Percentiles rank a stretch among this genome's conserved stretches.
Evolutionary conservation across 257 asterid genomes (phyloP).

Genomic region (Solanum lycopersicoides): DNA sequence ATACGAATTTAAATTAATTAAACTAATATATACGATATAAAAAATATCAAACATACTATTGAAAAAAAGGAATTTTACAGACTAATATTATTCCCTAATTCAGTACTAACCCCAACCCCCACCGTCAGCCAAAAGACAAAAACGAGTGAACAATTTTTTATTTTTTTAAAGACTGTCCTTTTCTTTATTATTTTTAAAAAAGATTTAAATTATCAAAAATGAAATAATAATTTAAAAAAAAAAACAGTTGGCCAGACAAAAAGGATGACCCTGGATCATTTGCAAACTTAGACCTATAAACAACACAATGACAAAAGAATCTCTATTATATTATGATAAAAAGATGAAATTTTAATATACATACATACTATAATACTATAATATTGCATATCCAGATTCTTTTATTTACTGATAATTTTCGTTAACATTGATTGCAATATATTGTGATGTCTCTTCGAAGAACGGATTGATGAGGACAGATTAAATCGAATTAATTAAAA

Average conservation of each 20-base stretch:
- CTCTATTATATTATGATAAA: background rate
- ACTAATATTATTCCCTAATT: background rate
- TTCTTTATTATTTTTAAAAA: background rate
- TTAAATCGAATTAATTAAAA: no score
- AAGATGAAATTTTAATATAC: background rate
- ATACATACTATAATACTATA: no score
- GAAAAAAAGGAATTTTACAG: no score
- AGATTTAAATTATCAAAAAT: background rate
- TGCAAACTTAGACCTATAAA: background rate
- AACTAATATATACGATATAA: rapidly evolving
- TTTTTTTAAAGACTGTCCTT: background rate
- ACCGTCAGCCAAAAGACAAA: background rate
- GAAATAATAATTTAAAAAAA: background rate
- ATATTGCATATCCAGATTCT: no score
- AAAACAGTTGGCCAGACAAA: background rate
- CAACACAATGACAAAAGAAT: background rate
- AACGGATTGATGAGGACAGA: no score
- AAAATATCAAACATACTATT: no score
- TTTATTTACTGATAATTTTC: no score
- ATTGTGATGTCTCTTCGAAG: no score
- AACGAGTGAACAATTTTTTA: background rate
- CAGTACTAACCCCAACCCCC: background rate
- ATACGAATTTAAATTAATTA: no score
- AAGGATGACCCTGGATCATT: background rate
- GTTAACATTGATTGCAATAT: no score